These are phyloP conservation scores for Podaxis sp. DNA, from an alignment of 768 basidiomycete genomes.

Conservation along the genomic window DNA sequence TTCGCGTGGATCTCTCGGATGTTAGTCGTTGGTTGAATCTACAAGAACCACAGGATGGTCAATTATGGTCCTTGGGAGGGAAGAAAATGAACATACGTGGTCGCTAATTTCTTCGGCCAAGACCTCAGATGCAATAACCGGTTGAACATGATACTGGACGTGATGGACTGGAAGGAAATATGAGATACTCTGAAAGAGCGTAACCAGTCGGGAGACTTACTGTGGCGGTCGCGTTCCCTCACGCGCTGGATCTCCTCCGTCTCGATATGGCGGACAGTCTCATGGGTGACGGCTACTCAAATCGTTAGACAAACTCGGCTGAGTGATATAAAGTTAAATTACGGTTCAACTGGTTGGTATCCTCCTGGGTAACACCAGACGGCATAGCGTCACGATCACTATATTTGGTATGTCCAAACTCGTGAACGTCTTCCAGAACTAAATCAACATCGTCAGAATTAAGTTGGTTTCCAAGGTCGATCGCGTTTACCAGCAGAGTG, in stretches of 20 bases:
- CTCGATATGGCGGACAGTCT: constrained; percentile 28
- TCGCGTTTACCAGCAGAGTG: constrained; percentile 8
- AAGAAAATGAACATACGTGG: constrained; percentile 19
- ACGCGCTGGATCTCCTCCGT: constrained; percentile 31
- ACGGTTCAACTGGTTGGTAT: constrained; percentile 25
- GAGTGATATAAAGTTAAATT: constrained; percentile 2
- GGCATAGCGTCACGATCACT: constrained; percentile 19
- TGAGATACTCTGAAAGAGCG: not conserved
- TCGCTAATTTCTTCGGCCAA: constrained; percentile 27
- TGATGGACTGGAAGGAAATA: constrained; percentile 30
- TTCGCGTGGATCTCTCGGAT: constrained; percentile 30
- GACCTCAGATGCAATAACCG: constrained; percentile 27
- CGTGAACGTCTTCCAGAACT: constrained; percentile 17
- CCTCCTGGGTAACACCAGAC: constrained; percentile 19
- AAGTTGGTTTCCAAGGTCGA: not conserved
- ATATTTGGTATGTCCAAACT: constrained; percentile 16
- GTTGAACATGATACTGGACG: constrained; percentile 38
- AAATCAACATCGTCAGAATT: not conserved
- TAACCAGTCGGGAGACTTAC: constrained; percentile 21
- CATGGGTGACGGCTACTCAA: constrained; percentile 27
- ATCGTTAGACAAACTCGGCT: too few relatives aligned
- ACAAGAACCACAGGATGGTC: not conserved
- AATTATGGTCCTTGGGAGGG: not conserved
- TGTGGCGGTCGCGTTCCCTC: constrained; percentile 34
- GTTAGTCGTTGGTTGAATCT: constrained; percentile 28